These are phyloP conservation scores for Iris pallida DNA, from an alignment of 116 monocot genomes.

Conservation along the genomic window DNA sequence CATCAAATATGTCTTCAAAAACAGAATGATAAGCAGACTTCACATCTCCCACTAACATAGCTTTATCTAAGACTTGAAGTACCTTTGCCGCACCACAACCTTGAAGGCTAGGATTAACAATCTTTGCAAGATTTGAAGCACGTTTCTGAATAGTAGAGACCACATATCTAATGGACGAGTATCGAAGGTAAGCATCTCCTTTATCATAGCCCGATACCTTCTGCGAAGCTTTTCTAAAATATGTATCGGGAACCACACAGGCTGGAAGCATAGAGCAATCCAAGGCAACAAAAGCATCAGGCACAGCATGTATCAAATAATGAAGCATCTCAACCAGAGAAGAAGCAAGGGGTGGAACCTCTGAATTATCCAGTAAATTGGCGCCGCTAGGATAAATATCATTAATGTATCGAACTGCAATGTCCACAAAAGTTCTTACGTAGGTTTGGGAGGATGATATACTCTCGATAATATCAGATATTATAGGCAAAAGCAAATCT, in stretches of 20 bases:
- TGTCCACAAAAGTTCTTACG: slow-evolving; percentile 68
- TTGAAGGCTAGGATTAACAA: slow-evolving; percentile 50
- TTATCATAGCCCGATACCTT: slow-evolving; percentile 16
- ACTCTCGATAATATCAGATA: slow-evolving; percentile 55
- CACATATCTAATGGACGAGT: slow-evolving; percentile 64
- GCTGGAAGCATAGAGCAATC: slow-evolving; percentile 81
- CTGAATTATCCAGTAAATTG: slow-evolving; percentile 25
- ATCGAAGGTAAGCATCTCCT: slow-evolving; percentile 45
- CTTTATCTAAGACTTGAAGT: slow-evolving; percentile 75
- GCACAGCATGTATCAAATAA: slow-evolving; percentile 70
- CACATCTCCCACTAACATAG: slow-evolving; percentile 58
- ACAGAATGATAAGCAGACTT: slow-evolving; percentile 64
- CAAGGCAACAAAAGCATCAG: slow-evolving; percentile 86
- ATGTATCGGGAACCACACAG: slow-evolving; percentile 55
- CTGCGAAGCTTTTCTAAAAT: slow-evolving; percentile 17
- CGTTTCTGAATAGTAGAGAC: slow-evolving; percentile 66
- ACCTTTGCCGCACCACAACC: slow-evolving; percentile 77
- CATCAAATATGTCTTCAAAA: slow-evolving; percentile 84
- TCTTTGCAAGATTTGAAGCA: slow-evolving; percentile 65
- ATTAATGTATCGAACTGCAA: slow-evolving; percentile 52
- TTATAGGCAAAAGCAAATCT: slow-evolving; percentile 82
- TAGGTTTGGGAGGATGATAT: slow-evolving; percentile 77
- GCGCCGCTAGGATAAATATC: slow-evolving; percentile 30
- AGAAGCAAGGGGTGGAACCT: slow-evolving; percentile 38
- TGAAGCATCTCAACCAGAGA: slow-evolving; percentile 62